Evolutionary conservation across 805 yeast species (phyloP), one percentile per base, ranked within the genome.

Genomic region (Yarrowia sp.): DNA sequence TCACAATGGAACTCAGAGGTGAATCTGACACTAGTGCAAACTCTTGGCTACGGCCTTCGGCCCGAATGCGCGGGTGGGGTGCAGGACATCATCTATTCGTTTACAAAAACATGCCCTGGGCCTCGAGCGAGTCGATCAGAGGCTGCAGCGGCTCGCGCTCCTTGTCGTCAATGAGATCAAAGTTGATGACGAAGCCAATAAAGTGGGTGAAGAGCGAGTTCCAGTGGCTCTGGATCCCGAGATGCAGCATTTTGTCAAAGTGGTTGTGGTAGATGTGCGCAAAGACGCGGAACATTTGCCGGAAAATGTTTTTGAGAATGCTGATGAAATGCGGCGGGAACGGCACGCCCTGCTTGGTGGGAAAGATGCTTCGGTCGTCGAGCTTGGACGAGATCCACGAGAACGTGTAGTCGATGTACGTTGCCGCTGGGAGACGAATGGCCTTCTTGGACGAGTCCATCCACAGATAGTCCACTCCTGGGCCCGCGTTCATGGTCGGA

Each of bases 401-500:
- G 65, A 92, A 77, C 1, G 94, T 97, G 70, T 86, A 86, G 65
- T 94, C 98, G 60, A 94, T 93, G 73, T 93, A 94, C 66, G 91
- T 96, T 65, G 85, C 80, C 1, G 99, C 98, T 6, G 98, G 97
- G 27, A 94, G 80, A 61, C 91, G 87, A 14, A 89, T 83, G 7
- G 93, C 84, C 72, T 90, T 89, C 49, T 88, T 89, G 62, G 86
- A 82, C 42, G 84, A 80, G 73, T 90, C 96, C 19, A 90, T 81
- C 97, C 98, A 94, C 33, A 89, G 76, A 70, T 94, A 94, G 69
- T 91, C 96, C 4, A 92, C 86, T 63, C 86, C 86, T 2, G 97
- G 90, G 4, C 97, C 99, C 0, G 98, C 99, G 68, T 84, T 90
- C 99, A 94, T 94, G 1, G 93, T 86, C 12, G 97, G 96, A 69